Evolutionary conservation across 371 early-diverging fungal species (phyloP).

Genomic region (Mucor sp.): DNA sequence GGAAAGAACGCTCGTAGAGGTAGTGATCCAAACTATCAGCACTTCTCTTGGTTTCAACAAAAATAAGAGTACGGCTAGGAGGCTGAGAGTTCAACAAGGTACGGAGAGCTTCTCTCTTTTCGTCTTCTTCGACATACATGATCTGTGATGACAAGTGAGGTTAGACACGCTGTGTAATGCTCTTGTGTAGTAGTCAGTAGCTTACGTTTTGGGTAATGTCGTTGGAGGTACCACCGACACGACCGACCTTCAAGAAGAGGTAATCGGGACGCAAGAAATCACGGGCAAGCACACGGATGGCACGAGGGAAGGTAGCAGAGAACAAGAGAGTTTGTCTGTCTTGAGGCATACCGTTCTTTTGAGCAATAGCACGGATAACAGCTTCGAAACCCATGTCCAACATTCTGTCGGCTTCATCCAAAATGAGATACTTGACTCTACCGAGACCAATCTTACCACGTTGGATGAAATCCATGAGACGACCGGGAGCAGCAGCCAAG

Average conservation of each 20-base stretch:
- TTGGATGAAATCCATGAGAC: constrained; percentile 94
- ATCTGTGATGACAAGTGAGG: constrained; percentile 53
- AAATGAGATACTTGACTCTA: constrained; percentile 86
- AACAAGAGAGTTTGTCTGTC: constrained; percentile 98
- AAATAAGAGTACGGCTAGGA: constrained; percentile 75
- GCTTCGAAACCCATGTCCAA: constrained; percentile 99
- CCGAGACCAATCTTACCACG: constrained; percentile 75
- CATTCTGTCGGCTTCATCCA: constrained; percentile 99
- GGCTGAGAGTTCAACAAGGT: constrained; percentile 41
- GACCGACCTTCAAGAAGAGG: constrained; percentile 51
- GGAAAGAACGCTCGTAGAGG: constrained; percentile 68
- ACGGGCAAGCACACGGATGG: constrained; percentile 87
- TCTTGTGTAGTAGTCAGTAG: constrained; percentile 48
- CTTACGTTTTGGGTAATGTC: constrained; percentile 49
- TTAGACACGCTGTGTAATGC: constrained; percentile 26
- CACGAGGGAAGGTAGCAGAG: constrained; percentile 98
- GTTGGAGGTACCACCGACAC: constrained; percentile 59
- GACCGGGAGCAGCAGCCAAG: constrained; percentile 97
- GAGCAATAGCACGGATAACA: constrained; percentile 90
- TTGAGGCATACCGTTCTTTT: constrained; percentile 62
- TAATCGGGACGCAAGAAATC: constrained; percentile 83
- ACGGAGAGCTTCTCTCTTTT: constrained; percentile 49
- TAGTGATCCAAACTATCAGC: constrained; percentile 80
- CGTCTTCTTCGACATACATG: constrained; percentile 68
- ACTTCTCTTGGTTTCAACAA: constrained; percentile 81